phyloP scores from a whole-genome alignment of 1,284 basidiomycete species.

The Agroathelia rolfsii region DNA sequence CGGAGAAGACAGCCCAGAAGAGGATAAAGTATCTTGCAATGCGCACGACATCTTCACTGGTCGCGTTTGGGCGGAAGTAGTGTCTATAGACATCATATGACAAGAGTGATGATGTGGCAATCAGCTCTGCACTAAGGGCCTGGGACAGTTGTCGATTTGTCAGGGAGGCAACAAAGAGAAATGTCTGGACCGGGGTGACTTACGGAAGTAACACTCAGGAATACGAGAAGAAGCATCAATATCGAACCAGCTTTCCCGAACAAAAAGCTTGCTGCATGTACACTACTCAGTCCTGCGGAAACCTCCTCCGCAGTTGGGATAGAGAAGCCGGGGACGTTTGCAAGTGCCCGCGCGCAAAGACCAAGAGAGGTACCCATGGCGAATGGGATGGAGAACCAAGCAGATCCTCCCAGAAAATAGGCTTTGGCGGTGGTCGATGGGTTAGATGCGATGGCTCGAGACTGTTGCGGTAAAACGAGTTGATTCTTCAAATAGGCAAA shows the following conservation, averaged over 20 bases:
- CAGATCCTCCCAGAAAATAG: constrained; percentile 19
- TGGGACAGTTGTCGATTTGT: constrained; percentile 1
- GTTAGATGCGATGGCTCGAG: constrained; percentile 20
- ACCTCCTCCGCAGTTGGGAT: constrained; percentile 13
- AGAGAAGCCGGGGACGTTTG: constrained; percentile 11
- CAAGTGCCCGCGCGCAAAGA: constrained; percentile 14
- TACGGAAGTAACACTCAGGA: constrained; percentile 25
- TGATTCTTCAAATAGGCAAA: constrained; percentile 25
- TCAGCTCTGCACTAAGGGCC: constrained; percentile 28
- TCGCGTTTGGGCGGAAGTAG: constrained; percentile 55
- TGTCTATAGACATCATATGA: constrained; percentile 50
- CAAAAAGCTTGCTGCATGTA: constrained; percentile 13
- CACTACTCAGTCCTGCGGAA: constrained; percentile 20
- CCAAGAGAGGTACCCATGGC: constrained; percentile 16
- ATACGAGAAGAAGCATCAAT: constrained; percentile 18
- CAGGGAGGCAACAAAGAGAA: too few relatives aligned
- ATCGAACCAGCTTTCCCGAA: constrained; percentile 18
- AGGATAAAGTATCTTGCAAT: constrained; percentile 45
- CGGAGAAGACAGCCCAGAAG: constrained; percentile 45
- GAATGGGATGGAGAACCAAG: constrained; percentile 20
- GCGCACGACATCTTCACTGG: constrained; percentile 50
- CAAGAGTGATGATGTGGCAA: constrained; percentile 27
- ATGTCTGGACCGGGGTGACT: not conserved
- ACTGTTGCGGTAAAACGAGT: constrained; percentile 8
- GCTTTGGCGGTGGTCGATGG: constrained; percentile 18